Evolutionary conservation across 1,284 basidiomycete species (phyloP).

Genomic region (Neolentinus lepideus): DNA sequence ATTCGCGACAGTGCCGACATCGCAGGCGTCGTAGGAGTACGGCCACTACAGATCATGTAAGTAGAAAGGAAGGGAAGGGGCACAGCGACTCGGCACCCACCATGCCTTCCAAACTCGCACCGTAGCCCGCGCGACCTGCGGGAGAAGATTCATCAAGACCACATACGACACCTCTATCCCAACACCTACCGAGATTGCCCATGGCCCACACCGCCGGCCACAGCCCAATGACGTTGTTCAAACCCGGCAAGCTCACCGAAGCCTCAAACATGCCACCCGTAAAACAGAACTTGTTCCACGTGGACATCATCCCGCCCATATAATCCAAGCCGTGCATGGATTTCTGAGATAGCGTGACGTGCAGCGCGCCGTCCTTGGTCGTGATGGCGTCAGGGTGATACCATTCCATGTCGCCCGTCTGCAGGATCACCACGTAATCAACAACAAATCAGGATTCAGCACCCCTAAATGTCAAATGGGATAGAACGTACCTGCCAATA

Average conservation of each 20-base stretch:
- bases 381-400: slow-evolving; percentile 77
- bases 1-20: slow-evolving; percentile 52
- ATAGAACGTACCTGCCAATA: slow-evolving; percentile 40
- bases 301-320: slow-evolving; percentile 62
- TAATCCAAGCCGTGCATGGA: slow-evolving; percentile 71
- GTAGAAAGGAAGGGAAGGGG: slow-evolving; percentile 20
- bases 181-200: slow-evolving; percentile 58
- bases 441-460: too few relatives aligned
- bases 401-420: slow-evolving; percentile 56
- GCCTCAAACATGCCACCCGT: slow-evolving; percentile 75
- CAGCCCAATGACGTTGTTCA: slow-evolving; percentile 37
- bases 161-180: background rate
- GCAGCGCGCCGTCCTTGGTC: slow-evolving; percentile 72
- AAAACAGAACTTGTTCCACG: slow-evolving; percentile 95
- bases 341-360: slow-evolving; percentile 69
- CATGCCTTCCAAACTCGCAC: slow-evolving; percentile 51
- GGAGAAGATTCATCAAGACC: slow-evolving; percentile 32
- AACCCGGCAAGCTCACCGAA: slow-evolving; percentile 78
- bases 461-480: too few relatives aligned
- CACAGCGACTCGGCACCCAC: slow-evolving; percentile 18
- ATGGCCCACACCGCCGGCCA: slow-evolving; percentile 79
- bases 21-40: slow-evolving; percentile 45
- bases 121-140: slow-evolving; percentile 55
- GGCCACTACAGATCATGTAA: slow-evolving; percentile 26
- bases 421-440: too few relatives aligned